Percentiles rank a stretch among this genome's conserved stretches.
phyloP scores from a whole-genome alignment of 768 basidiomycete genomes.

The Gyrodon lividus region DNA sequence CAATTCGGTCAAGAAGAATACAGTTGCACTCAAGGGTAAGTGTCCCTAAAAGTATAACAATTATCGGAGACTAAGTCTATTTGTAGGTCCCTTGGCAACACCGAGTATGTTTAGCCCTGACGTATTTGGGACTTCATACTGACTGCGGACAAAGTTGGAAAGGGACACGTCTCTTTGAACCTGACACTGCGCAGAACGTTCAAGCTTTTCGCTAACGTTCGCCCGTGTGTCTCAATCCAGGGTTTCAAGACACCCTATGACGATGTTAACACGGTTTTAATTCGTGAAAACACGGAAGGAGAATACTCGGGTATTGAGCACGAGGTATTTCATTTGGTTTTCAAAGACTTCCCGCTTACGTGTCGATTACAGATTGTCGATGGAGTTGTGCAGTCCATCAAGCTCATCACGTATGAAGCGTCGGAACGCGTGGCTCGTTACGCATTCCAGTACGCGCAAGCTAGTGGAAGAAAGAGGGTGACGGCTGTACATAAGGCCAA shows the following conservation, averaged over 20 bases:
- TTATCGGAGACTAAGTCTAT: slow-evolving; percentile 10
- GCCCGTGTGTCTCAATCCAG: slow-evolving; percentile 92
- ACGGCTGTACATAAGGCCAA: slow-evolving; percentile 99
- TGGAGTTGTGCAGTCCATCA: slow-evolving; percentile 99
- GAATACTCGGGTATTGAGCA: slow-evolving; percentile 99
- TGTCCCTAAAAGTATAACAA: not conserved
- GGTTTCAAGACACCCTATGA: slow-evolving; percentile 99
- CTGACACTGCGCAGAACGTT: slow-evolving; percentile 96
- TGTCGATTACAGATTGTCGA: slow-evolving; percentile 70
- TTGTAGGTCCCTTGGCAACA: slow-evolving; percentile 87
- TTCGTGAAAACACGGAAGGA: slow-evolving; percentile 99
- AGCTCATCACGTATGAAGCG: slow-evolving; percentile 98
- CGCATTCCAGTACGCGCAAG: slow-evolving; percentile 96
- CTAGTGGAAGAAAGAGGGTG: slow-evolving; percentile 83
- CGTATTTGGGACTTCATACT: slow-evolving; percentile 8
- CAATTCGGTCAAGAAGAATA: slow-evolving; percentile 91
- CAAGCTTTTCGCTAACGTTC: slow-evolving; percentile 97
- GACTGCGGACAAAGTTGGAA: slow-evolving; percentile 69
- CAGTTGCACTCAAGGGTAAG: slow-evolving; percentile 94
- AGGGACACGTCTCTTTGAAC: slow-evolving; percentile 98
- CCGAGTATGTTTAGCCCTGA: slow-evolving; percentile 66
- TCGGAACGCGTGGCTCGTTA: slow-evolving; percentile 98
- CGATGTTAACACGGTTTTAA: slow-evolving; percentile 95
- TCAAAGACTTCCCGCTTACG: slow-evolving; percentile 14
- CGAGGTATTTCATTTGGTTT: slow-evolving; percentile 56